These are phyloP conservation scores for Ustilaginoidea virens DNA, from an alignment of 2,329 filamentous ascomycete genomes.

Conservation along the genomic window DNA sequence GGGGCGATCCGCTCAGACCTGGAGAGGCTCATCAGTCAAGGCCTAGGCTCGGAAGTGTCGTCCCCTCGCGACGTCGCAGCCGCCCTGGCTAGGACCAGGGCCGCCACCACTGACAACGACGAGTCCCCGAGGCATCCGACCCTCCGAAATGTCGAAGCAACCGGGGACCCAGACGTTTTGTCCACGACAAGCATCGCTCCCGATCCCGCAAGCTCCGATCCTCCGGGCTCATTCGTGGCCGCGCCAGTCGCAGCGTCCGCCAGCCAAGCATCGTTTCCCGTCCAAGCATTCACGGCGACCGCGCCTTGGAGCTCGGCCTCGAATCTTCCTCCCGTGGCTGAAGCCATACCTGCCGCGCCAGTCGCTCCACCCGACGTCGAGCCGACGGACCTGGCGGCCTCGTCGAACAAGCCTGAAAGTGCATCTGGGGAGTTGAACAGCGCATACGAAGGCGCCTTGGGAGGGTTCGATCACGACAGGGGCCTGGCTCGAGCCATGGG, in stretches of 20 bases:
- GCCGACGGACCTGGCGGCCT: constrained; percentile 5
- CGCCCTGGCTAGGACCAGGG: constrained; percentile 1
- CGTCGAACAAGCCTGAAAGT: constrained; percentile 15
- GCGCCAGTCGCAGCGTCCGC: background rate
- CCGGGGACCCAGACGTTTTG: constrained; percentile 14
- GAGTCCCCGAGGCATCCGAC: constrained; percentile 5
- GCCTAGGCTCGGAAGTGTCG: constrained; percentile 16
- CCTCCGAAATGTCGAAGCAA: constrained; percentile 10
- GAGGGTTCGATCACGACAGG: constrained; percentile 29
- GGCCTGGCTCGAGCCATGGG: constrained; percentile 27
- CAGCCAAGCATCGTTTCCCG: constrained; percentile 1
- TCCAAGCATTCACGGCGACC: background rate
- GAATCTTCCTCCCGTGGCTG: background rate
- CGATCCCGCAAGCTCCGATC: background rate
- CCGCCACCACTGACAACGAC: constrained; percentile 5
- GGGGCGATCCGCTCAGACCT: constrained; percentile 31
- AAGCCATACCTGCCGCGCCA: constrained; percentile 1
- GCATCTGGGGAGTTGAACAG: constrained; percentile 29
- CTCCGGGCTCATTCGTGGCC: constrained; percentile 1
- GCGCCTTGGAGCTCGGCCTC: constrained; percentile 1
- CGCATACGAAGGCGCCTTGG: constrained; percentile 32
- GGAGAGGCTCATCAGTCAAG: constrained; percentile 33
- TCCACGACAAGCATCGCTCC: constrained; percentile 1
- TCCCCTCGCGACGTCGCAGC: constrained; percentile 6
- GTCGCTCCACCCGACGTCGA: constrained; percentile 5